Conservation (phyloP, 2,329 filamentous ascomycete genomes). For the Mollisiaceae sp. region DNA sequence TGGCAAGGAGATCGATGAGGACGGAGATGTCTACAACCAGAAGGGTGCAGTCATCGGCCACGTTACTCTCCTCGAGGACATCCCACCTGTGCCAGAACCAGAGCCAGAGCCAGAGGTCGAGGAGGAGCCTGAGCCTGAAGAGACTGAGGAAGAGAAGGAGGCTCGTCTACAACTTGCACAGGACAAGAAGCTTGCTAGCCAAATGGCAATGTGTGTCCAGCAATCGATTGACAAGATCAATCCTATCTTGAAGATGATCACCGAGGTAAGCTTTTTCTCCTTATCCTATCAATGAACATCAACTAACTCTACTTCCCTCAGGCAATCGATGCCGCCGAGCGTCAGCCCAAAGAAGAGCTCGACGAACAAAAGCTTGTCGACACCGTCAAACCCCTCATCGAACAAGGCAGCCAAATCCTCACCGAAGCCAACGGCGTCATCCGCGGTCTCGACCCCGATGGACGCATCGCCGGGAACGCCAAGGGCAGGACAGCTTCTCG, state of each 20-base stretch:
- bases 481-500: conserved; percentile 78
- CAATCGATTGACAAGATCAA: conserved; percentile 83
- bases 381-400: conserved; percentile 85
- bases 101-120: conserved; percentile 47
- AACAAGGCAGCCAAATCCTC: conserved; percentile 81
- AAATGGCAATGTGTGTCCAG: conserved; percentile 74
- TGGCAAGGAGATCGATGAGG: conserved; percentile 72
- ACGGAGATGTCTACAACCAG: conserved; percentile 73
- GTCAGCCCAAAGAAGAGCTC: conserved; percentile 81
- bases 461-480: conserved; percentile 81
- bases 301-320: conserved; percentile 40
- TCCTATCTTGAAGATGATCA: conserved; percentile 86
- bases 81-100: conserved; percentile 49
- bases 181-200: conserved; percentile 77
- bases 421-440: conserved; percentile 87
- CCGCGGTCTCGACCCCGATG: conserved; percentile 87
- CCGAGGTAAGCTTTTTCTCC: conserved; percentile 59
- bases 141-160: conserved; percentile 63
- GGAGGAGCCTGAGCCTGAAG: conserved; percentile 56
- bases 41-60: conserved; percentile 72
- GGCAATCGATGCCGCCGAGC: conserved; percentile 81
- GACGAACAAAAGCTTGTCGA: conserved; percentile 90
- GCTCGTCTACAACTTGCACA: conserved; percentile 62
- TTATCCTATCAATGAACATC: conserved; percentile 37
- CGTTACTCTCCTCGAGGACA: conserved; percentile 67